Percentiles rank a stretch among this genome's conserved stretches.
Conservation (phyloP, 257 asterid species). For the Solanum chiquidenum region DNA sequence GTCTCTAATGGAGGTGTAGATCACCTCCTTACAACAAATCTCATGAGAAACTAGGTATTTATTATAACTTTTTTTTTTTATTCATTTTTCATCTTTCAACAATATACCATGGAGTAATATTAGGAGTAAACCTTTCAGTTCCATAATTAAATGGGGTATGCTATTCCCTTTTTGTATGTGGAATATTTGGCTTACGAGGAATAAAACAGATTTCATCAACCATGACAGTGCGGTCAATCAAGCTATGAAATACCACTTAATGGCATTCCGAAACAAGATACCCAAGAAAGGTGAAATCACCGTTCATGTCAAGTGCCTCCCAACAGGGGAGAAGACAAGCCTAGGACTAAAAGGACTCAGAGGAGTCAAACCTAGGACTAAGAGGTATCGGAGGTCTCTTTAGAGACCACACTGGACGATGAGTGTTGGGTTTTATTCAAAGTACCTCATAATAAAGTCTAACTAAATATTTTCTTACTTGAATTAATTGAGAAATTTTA, state of each 20-base stretch:
- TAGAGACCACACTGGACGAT: not conserved
- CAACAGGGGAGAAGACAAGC: no score
- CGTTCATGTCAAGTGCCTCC: not conserved
- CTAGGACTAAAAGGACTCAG: no score
- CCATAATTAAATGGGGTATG: not conserved
- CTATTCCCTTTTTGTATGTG: not conserved
- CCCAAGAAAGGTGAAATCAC: not conserved
- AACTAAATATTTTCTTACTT: not conserved
- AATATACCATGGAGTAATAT: not conserved
- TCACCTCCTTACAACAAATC: not conserved
- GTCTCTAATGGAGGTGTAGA: no score
- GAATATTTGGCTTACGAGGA: not conserved
- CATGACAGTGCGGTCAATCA: no score
- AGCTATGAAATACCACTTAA: no score
- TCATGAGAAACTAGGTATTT: slow-evolving; percentile 7
- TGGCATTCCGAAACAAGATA: no score
- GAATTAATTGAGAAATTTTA: no score
- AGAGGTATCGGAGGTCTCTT: no score
- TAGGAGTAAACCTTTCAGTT: not conserved
- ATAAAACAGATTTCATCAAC: no score
- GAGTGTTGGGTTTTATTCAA: not conserved
- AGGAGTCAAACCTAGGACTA: no score
- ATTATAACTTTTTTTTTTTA: not conserved
- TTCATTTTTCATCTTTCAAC: not conserved
- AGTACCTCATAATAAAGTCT: not conserved